Base-by-base conservation (phyloP, 2,329 filamentous ascomycete species). In the Colletotrichum sp. region DNA sequence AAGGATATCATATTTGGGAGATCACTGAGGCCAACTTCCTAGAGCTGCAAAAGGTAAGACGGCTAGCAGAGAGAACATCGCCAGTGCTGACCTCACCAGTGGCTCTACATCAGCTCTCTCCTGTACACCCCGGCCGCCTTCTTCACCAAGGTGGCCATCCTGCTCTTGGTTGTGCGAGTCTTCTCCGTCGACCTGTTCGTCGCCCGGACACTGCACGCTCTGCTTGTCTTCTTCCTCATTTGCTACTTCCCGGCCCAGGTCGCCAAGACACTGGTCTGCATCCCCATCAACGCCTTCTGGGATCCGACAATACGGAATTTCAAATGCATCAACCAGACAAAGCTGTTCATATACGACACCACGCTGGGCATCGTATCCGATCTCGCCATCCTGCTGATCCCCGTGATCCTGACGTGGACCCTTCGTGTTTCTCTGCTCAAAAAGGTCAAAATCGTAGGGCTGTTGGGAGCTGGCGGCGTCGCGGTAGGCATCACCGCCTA, bases 331-430 rank as follows among this genome's bases (percentile, higher is more conserved):
- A 75, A 84, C 30, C 80, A 84, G 63, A 72, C 78, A 5, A 80
- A 79, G 32, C 67, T 86, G 10, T 86, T 85, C 71, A 77, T 82
- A 6, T 79, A 81, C 24, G 84, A 85, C 48, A 80, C 81, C 5
- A 76, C 80, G 16, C 71, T 84, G 16, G 82, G 80, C 32, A 80
- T 82, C 32, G 44, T 84, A 13, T 84, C 82, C n/a, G 84, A 85
- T 75, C 70, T 82, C 16, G 78, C 83, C 62, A 82, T 85, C 22
- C 77, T 85, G 52, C 12, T 84, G 22, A 71, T 86, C 4, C 84
- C 84, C 9, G 76, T 84, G 9, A 79, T 81, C 1, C 69, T 85
- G 72, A 81, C 80, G 5, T 83, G 80, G 80, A 79, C 74, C 4
- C 74, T 85, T 55, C 79, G 79, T 13, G 76, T 83, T 52, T 75